Evolutionary conservation across 129 eudicot species (phyloP), one percentile per base, ranked within the genome.

Genomic region (Mikania micrantha): DNA sequence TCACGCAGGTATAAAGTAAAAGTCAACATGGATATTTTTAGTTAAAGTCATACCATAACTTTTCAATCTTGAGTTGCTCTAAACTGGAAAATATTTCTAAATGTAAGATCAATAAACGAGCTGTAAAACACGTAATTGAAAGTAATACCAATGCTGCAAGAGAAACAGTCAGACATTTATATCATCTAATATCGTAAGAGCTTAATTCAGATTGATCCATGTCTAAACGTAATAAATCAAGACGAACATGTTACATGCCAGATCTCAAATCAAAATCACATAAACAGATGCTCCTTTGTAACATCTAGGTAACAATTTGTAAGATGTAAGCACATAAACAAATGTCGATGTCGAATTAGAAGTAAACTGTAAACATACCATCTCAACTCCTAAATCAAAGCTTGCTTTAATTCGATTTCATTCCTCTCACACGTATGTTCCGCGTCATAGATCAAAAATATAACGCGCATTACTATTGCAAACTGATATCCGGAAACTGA

Each of bases 361-460:
- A 75, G 39, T 52, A 56, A 41, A 56, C 75, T 66, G 39, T 52
- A 56, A 41, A 56, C 75, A 49, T 76, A 67, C 80, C 80, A 76
- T 76, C 64, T 1, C 64, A 45, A 36, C 45, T 35, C 56, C 36
- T 49, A 61, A 34, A 76, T 76, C 70, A 68, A 28, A 15, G 75
- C 42, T 60, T 41, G 27, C n/a, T 38, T 22, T 67, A 2, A 29
- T 4, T 58, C 20, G 17, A 15, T 31, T 24, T 29, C 61, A 44
- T 58, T 66, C 67, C 36, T 74, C 50, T 10, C 34, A 36, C 2
- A 40, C 35, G 71, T 39, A 28, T 4, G 13, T 16, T 29, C 39
- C 5, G 50, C 41, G 20, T 31, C 22, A 36, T 24, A 27, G 1
- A 56, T 41, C 72, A 42, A 5, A 67, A 75, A 32, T 9, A 15